Evolutionary conservation across 805 yeast genomes (phyloP), one percentile per base, ranked within the genome.

Genomic region (Saccharomyces jurei): DNA sequence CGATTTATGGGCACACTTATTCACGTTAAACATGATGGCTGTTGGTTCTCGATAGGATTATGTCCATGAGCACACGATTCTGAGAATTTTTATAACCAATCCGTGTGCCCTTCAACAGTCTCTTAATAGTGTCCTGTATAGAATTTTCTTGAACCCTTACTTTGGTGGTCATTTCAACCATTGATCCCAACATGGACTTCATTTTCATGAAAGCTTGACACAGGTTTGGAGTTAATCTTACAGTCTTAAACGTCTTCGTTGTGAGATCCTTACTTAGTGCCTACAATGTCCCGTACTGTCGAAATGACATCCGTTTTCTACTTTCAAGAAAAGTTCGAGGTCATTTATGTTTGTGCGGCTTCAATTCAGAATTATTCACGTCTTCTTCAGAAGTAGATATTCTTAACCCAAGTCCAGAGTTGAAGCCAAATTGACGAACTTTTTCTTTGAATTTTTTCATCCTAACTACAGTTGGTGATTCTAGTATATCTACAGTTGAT

Each of bases 11-110:
- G 97, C 91, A 69, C 96, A 87, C 71, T 92, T 90, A 25, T 97
- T 97, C 72, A 92, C 88, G 68, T 92, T 98, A 73, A 90, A 92
- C 29, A 96, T 91, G 61, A 91, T 86, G 2, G 97, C 97, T 0
- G 98, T 98, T 60, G 92, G 80, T 64, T 97, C 81, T 71, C 92
- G 97, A 71, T 89, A 89, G 74, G 89, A 86, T 17, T 17, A 25
- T 11, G 21, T 36, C 25, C 44, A 36, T 21, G 2, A 36, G 25
- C 10, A 17, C 25, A 36, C 17, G 25, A n/a, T 8, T 9, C n/a
- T 6, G 51, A 14, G 10, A 49, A 21, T 27, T 30, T 49, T 21
- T 17, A 6, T n/a, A 10, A 31, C 11, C 51, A 49, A 10, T 49
- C 51, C 8, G 25, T 21, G 10, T 31, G 28, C 10, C 46, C 17